Evolutionary conservation across 1,139 yeast species (phyloP).

Genomic region (Candida gigantensis): DNA sequence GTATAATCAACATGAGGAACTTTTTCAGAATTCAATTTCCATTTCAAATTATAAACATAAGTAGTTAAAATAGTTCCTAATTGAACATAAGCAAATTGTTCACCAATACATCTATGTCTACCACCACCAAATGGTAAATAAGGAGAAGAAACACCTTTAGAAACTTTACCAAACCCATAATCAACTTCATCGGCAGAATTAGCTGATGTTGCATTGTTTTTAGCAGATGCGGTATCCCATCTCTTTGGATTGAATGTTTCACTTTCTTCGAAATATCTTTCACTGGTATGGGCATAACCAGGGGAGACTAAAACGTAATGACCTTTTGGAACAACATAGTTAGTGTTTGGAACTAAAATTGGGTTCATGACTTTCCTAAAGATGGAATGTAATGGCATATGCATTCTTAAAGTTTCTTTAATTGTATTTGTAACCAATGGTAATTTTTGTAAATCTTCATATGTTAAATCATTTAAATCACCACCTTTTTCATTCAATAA

Average conservation of each 20-base stretch:
- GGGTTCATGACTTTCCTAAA: slow-evolving; percentile 87
- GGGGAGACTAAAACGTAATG: slow-evolving; percentile 92
- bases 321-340: slow-evolving; percentile 82
- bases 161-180: slow-evolving; percentile 93
- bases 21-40: slow-evolving; percentile 64
- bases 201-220: slow-evolving; percentile 28
- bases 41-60: slow-evolving; percentile 72
- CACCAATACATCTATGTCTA: slow-evolving; percentile 99
- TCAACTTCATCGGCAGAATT: slow-evolving; percentile 60
- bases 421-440: slow-evolving; percentile 78
- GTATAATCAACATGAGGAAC: slow-evolving; percentile 83
- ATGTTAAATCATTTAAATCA: slow-evolving; percentile 56
- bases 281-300: slow-evolving; percentile 82
- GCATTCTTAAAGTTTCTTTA: slow-evolving; percentile 92
- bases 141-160: slow-evolving; percentile 94
- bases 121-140: slow-evolving; percentile 99
- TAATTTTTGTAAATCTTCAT: slow-evolving; percentile 81
- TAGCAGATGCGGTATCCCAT: slow-evolving; percentile 62
- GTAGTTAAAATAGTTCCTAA: slow-evolving; percentile 82
- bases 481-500: slow-evolving; percentile 60
- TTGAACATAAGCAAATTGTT: slow-evolving; percentile 95
- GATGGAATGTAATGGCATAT: slow-evolving; percentile 93
- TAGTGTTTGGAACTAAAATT: slow-evolving; percentile 77
- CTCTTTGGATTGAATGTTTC: slow-evolving; percentile 76
- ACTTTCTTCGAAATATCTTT: slow-evolving; percentile 76